Base-by-base conservation (phyloP, 1,139 yeast genomes). In the Sugiyamaella pinicola region DNA sequence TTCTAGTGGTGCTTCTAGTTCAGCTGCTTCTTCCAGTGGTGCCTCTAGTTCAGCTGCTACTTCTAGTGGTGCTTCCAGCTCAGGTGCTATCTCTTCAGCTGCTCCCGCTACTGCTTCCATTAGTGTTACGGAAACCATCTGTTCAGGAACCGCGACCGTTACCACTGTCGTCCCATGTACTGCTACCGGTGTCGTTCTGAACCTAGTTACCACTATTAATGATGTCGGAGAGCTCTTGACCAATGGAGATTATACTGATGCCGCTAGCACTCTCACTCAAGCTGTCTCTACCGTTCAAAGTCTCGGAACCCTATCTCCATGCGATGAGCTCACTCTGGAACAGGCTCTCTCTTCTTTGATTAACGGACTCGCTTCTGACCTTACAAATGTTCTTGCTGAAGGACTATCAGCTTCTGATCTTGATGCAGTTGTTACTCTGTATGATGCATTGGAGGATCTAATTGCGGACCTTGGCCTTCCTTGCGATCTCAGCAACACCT, bases 221-320 rank as follows among this genome's bases (percentile, higher is more conserved):
- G 37, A 33, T 7, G 37, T n/a, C 12, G 37, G 37, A 7, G 37
- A 33, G 6, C 18, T 33, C 8, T 15, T 33, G 12, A 33, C 37
- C 12, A 15, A 33, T 12, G 37, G 37, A 7, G n/a, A 33, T n/a
- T 33, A 7, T 12, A 33, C 37, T 15, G 37, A 8, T 15, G 37
- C 37, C 5, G 6, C 15, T 12, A n/a, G 12, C 37, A 33, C 37
- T 33, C 37, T 33, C 6, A 33, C 37, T 33, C 37, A 40, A 15
- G 45, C 45, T 6, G 34, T 40, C 45, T 15, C 19, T 17, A 22
- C 34, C 17, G 18, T 28, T 5, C 7, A 33, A 12, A 29, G 39
- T 38, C 49, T 49, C 15, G 44, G 38, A 26, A 49, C 31, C 13
- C 45, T 49, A 6, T 37, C 49, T 15, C 49, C 49, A 17, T 46